These are phyloP conservation scores for Scytalidium sp. DNA, from an alignment of 2,329 filamentous ascomycete species.

Conservation along the genomic window DNA sequence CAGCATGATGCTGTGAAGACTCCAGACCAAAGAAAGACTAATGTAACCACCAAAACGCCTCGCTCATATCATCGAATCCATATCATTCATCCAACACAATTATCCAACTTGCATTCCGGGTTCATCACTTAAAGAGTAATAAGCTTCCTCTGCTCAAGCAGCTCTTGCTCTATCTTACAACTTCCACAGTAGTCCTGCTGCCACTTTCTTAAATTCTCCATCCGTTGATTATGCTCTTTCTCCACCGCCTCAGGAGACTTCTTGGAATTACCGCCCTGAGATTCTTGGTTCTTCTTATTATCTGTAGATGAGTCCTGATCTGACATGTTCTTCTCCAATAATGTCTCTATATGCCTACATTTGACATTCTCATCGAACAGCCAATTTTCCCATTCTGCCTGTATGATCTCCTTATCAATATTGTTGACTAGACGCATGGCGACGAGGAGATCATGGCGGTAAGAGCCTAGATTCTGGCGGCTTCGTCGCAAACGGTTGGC, in stretches of 20 bases:
- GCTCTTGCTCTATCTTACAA: conserved; percentile 39
- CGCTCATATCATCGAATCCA: too few relatives aligned
- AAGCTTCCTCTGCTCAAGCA: conserved; percentile 17
- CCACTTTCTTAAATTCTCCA: conserved; percentile 49
- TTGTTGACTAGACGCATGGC: conserved; percentile 87
- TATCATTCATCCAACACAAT: too few relatives aligned
- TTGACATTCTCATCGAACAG: conserved; percentile 72
- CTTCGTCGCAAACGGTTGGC: conserved; percentile 69
- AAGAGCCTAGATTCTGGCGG: conserved; percentile 77
- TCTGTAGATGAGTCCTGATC: conserved; percentile 10
- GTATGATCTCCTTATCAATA: conserved; percentile 81
- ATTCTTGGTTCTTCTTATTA: conserved; percentile 20
- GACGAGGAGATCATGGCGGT: conserved; percentile 87
- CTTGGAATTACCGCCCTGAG: conserved; percentile 8
- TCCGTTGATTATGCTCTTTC: conserved; percentile 27
- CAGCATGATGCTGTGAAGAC: too few relatives aligned
- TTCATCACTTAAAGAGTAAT: conserved; percentile 21
- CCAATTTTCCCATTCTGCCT: conserved; percentile 93
- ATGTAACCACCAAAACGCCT: neutral
- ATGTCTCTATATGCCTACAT: conserved; percentile 60
- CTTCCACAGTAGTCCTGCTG: conserved; percentile 61
- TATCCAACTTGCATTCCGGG: too few relatives aligned
- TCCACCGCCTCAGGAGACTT: conserved; percentile 17
- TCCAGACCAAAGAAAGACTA: too few relatives aligned
- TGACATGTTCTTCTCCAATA: conserved; percentile 35